Evolutionary conservation across 2,329 filamentous ascomycete genomes (phyloP).

Genomic region (Xylariaceae sp.): DNA sequence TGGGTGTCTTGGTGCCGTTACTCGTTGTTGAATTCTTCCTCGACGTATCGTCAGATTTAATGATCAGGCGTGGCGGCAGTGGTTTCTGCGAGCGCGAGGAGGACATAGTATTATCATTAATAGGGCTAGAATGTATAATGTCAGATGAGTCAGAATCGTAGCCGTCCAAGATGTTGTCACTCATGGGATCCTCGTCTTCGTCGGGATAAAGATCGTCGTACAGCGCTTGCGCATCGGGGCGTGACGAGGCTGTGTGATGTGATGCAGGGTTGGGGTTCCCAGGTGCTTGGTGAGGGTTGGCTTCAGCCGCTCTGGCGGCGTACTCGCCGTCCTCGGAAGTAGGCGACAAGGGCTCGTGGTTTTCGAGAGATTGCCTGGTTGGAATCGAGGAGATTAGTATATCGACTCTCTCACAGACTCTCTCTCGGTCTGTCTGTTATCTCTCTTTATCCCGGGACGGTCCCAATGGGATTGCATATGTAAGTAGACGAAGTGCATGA

Average conservation of each 20-base stretch:
- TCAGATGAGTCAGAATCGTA: conserved; percentile 34
- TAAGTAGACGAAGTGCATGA: conserved; percentile 18
- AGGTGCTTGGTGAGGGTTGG: conserved; percentile 23
- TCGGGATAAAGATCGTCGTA: conserved; percentile 36
- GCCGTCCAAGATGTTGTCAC: conserved; percentile 32
- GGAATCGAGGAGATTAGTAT: conserved; percentile 27
- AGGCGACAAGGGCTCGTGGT: conserved; percentile 18
- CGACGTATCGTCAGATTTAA: conserved; percentile 39
- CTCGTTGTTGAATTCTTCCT: conserved; percentile 24
- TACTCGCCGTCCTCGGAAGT: conserved; percentile 21
- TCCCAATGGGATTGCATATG: conserved; percentile 20
- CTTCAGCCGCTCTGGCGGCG: conserved; percentile 28
- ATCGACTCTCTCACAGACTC: not conserved
- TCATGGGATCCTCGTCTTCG: conserved; percentile 35
- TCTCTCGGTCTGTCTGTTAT: no score
- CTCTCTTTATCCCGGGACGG: not conserved
- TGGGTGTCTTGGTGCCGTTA: conserved; percentile 33
- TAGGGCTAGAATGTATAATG: conserved; percentile 36
- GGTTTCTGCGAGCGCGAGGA: conserved; percentile 46
- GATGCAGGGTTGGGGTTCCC: conserved; percentile 38
- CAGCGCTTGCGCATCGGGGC: conserved; percentile 41
- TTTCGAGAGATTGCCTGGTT: conserved; percentile 26
- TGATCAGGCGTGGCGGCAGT: conserved; percentile 48
- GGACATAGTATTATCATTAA: conserved; percentile 37
- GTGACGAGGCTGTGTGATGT: conserved; percentile 42